phyloP scores from a whole-genome alignment of 768 basidiomycete genomes.

The Albatrellus ellisii region DNA sequence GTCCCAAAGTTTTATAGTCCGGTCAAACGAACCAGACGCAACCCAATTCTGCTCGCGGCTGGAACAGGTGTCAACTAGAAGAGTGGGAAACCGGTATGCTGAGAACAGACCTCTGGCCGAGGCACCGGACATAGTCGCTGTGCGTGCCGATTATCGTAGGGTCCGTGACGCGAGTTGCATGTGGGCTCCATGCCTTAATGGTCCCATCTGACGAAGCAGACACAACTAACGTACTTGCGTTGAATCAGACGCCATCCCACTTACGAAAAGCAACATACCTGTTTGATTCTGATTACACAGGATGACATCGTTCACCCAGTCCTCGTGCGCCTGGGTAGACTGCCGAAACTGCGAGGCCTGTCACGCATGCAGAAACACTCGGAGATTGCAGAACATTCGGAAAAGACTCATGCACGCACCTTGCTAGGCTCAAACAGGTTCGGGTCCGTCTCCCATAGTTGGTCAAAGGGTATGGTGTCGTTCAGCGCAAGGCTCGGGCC shows the following conservation, averaged over 20 bases:
- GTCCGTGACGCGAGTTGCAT: constrained; percentile 41
- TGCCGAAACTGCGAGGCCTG: constrained; percentile 67
- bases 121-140: constrained; percentile 76
- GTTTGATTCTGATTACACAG: constrained; percentile 90
- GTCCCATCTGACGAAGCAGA: constrained; percentile 95
- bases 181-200: constrained; percentile 87
- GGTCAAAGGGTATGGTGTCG: constrained; percentile 42
- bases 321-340: constrained; percentile 77
- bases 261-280: constrained; percentile 26
- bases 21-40: constrained; percentile 89
- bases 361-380: neutral
- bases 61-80: constrained; percentile 10
- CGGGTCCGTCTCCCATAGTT: constrained; percentile 69
- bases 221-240: constrained; percentile 59
- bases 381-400: no score
- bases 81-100: neutral
- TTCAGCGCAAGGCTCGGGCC: constrained; percentile 20
- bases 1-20: constrained; percentile 93
- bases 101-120: constrained; percentile 50
- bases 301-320: constrained; percentile 94
- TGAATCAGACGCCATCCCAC: constrained; percentile 1
- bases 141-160: constrained; percentile 65
- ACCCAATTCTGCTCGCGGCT: constrained; percentile 80
- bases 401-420: constrained; percentile 25
- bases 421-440: constrained; percentile 32